Evolutionary conservation across 2,329 filamentous ascomycete species (phyloP), one percentile per base, ranked within the genome.

Genomic region (Cordyceps cateniannulata): DNA sequence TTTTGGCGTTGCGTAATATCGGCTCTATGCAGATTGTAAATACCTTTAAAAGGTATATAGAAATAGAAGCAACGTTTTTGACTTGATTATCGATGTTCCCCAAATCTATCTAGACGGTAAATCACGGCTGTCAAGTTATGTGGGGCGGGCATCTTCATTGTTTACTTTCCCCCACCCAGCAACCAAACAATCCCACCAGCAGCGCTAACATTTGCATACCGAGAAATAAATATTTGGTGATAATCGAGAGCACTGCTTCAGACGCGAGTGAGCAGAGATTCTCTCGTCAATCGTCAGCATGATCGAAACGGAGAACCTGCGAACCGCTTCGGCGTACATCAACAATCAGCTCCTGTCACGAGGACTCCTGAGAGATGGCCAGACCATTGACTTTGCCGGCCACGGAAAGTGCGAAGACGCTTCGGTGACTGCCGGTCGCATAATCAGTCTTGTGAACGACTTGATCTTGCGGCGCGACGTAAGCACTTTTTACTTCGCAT

Each of bases 371-470:
- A 80, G 83, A 66, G 85, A 87, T 81, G 85, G 88, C 66, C 85
- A 88, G 68, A 79, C 77, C 47, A 90, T 99, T 74, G 88, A 97
- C 73, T 99, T 99, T 72, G 86, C 89, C 63, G 79, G 85, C 64
- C 88, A 90, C 9, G 84, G 84, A 58, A 80, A 84, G 64, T 81
- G 81, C 20, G 80, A 84, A 42, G 82, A 80, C 47, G 71, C 73
- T 25, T 64, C 69, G 2, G 84, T 82, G 55, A 90, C 89, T 20
- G 93, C 95, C 86, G 88, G 89, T 22, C 85, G 86, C 66, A 87
- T 98, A 67, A 96, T 99, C 76, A 90, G 93, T 70, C 82, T 99
- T 25, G 86, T 99, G 53, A 96, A 99, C 74, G 95, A 99, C 71
- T 76, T 99, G 67, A 91, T 99, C 62, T 73, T 97, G 63, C 85